phyloP scores from a whole-genome alignment of 352 stramenopile species.

The Globisporangium cylindrosporum region DNA sequence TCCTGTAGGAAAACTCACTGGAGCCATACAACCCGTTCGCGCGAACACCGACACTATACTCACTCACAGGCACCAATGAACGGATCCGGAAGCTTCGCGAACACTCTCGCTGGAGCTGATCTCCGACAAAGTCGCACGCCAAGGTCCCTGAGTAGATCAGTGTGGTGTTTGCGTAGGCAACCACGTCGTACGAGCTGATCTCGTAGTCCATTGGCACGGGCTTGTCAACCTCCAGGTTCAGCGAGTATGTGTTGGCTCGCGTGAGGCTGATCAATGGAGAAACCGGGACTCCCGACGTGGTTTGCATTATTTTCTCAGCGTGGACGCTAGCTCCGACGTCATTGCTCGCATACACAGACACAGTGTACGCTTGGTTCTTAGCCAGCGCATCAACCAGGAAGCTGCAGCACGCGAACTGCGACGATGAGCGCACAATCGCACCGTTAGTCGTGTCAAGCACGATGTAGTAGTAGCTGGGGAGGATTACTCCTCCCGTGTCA shows the following conservation, averaged over 20 bases:
- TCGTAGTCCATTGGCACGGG: conserved; percentile 26
- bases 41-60: conserved; percentile 8
- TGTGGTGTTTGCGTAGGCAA: conserved; percentile 1
- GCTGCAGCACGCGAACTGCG: conserved; percentile 43
- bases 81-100: not conserved
- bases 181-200: conserved; percentile 34
- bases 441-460: conserved; percentile 12
- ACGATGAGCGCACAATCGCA: conserved; percentile 14
- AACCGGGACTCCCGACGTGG: conserved; percentile 32
- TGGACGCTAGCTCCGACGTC: conserved; percentile 16
- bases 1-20: not conserved
- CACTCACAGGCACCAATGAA: conserved; percentile 2
- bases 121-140: not conserved
- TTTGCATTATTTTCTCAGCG: conserved; percentile 23
- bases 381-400: conserved; percentile 30
- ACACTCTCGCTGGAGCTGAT: conserved; percentile 6
- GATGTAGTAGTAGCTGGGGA: conserved; percentile 37
- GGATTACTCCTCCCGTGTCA: conserved; percentile 32
- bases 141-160: conserved; percentile 10
- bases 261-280: conserved; percentile 18
- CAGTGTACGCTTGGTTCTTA: conserved; percentile 23
- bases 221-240: conserved; percentile 21
- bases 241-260: conserved; percentile 42
- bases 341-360: conserved; percentile 34
- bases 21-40: conserved; percentile 5